Evolutionary conservation across 164 flowering plant genomes (phyloP).

Genomic region (Vitis rupestris): DNA sequence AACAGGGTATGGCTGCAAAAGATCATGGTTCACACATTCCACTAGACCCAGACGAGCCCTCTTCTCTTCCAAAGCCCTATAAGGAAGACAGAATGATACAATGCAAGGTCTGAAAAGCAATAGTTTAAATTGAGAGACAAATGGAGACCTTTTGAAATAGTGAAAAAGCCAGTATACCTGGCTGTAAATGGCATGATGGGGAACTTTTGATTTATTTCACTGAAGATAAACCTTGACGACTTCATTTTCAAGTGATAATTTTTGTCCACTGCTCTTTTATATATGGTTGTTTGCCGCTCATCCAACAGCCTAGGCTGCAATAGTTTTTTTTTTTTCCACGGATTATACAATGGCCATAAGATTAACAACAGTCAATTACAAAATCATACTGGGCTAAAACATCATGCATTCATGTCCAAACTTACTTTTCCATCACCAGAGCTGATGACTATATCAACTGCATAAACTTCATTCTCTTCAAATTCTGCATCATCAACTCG

Average conservation of each 20-base stretch:
- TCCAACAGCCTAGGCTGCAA: conserved; percentile 89
- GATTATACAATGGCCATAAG: too few relatives aligned
- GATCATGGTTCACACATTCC: conserved; percentile 94
- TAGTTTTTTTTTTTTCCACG: too few relatives aligned
- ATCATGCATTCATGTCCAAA: too few relatives aligned
- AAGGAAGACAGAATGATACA: too few relatives aligned
- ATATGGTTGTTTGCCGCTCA: conserved; percentile 89
- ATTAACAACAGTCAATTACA: too few relatives aligned
- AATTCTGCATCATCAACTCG: conserved; percentile 95
- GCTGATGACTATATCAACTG: conserved; percentile 83
- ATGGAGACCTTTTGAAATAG: too few relatives aligned
- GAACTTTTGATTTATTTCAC: conserved; percentile 86
- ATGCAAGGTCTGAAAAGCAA: too few relatives aligned
- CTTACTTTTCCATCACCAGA: conserved; percentile 97
- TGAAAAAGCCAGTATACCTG: conserved; percentile 39
- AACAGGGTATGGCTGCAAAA: conserved; percentile 94
- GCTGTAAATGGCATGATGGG: conserved; percentile 95
- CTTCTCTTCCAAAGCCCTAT: conserved; percentile 91
- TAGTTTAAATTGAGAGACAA: background rate
- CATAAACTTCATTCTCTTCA: conserved; percentile 93
- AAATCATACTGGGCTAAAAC: too few relatives aligned
- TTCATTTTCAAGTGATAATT: conserved; percentile 95
- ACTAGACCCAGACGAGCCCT: conserved; percentile 87
- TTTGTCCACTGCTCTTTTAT: conserved; percentile 90
- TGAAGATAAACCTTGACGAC: conserved; percentile 89